These are phyloP conservation scores for Aspergillus sp. DNA, from an alignment of 2,329 filamentous ascomycete genomes.

Conservation along the genomic window DNA sequence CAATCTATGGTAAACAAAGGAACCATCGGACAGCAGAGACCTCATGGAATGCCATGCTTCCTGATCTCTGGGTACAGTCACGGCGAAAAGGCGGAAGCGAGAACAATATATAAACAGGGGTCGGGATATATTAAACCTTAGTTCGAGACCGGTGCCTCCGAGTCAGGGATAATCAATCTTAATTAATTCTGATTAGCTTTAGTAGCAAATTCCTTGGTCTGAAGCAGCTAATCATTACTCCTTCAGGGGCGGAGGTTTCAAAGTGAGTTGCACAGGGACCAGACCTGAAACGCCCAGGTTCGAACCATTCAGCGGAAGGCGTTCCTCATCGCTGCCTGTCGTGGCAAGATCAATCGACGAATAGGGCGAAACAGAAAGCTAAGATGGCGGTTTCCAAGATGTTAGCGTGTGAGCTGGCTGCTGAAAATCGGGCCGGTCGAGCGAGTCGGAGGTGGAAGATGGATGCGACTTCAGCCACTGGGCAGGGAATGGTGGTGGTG, in stretches of 20 bases:
- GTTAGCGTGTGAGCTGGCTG: conserved; percentile 5
- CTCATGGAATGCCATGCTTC: neutral
- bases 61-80: neutral
- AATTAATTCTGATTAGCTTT: conserved; percentile 3
- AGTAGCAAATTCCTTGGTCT: neutral
- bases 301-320: conserved; percentile 1
- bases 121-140: conserved; percentile 14
- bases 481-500: neutral
- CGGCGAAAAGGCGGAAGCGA: neutral
- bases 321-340: neutral
- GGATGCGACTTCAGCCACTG: conserved; percentile 4
- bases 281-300: conserved; percentile 10
- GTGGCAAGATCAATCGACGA: conserved; percentile 7
- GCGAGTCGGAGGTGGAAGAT: conserved; percentile 1
- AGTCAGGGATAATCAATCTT: conserved; percentile 11
- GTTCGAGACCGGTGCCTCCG: neutral
- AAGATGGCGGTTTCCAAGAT: neutral
- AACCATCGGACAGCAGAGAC: neutral
- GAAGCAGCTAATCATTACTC: neutral
- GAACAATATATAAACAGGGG: conserved; percentile 9
- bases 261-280: neutral
- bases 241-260: conserved; percentile 3
- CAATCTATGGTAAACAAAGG: neutral
- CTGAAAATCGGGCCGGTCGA: conserved; percentile 3
- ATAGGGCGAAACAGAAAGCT: conserved; percentile 5